Conservation (phyloP, 2,329 filamentous ascomycete genomes). For the Biscogniauxia marginata region DNA sequence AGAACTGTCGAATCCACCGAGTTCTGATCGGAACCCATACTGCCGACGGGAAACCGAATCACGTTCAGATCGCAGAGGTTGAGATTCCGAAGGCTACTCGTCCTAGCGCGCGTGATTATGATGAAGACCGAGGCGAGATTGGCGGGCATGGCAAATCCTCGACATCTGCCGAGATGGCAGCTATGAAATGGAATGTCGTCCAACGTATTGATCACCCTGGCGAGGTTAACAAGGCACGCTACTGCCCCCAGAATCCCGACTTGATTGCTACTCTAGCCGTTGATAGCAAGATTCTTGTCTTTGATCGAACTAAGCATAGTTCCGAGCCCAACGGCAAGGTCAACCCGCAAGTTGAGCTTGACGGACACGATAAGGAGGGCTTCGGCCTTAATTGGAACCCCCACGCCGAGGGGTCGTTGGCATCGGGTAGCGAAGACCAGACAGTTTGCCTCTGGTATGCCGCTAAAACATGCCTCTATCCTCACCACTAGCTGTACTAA, state of each 20-base stretch:
- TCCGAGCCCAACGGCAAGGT: constrained; percentile 71
- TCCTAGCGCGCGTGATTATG: constrained; percentile 80
- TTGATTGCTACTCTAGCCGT: constrained; percentile 91
- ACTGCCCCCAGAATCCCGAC: constrained; percentile 96
- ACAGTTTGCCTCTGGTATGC: constrained; percentile 89
- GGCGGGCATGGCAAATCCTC: constrained; percentile 78
- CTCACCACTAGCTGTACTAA: constrained; percentile 4
- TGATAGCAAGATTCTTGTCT: constrained; percentile 85
- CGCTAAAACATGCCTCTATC: not conserved
- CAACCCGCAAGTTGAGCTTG: constrained; percentile 79
- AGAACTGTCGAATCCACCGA: constrained; percentile 84
- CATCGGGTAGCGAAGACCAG: constrained; percentile 87
- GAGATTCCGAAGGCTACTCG: constrained; percentile 79
- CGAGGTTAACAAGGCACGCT: constrained; percentile 97
- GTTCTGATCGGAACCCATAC: constrained; percentile 94
- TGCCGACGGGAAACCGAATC: constrained; percentile 80
- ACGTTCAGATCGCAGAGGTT: constrained; percentile 90
- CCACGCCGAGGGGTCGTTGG: constrained; percentile 75
- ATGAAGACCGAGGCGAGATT: constrained; percentile 89
- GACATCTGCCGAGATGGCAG: constrained; percentile 55
- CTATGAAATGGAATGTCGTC: constrained; percentile 85
- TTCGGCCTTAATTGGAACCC: constrained; percentile 94
- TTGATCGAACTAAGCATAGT: constrained; percentile 93
- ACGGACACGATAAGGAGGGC: constrained; percentile 84
- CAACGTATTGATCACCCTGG: constrained; percentile 96